Conservation (phyloP, 176 grass and related monocot genomes). For the Cymbopogon citratus region DNA sequence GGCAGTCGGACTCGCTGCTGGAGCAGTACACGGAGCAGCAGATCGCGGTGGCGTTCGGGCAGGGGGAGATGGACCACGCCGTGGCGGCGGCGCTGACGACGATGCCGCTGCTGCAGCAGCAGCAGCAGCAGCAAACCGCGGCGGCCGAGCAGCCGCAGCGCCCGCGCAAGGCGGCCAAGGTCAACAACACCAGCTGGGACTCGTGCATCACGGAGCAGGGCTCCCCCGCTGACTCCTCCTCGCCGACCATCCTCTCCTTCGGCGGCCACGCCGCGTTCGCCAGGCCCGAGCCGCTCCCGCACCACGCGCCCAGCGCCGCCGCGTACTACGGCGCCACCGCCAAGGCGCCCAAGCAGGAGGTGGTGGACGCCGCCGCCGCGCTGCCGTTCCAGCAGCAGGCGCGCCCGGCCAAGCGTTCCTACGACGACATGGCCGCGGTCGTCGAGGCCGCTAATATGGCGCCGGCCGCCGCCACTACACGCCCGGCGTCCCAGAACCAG, state of each 20-base stretch:
- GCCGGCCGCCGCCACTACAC: constrained; percentile 6
- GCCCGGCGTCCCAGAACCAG: constrained; percentile 58
- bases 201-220: constrained; percentile 90
- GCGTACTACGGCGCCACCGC: constrained; percentile 17
- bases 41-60: constrained; percentile 62
- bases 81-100: not conserved
- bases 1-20: constrained; percentile 59
- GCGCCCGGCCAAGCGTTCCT: constrained; percentile 47
- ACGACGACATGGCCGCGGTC: constrained; percentile 41
- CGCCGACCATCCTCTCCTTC: constrained; percentile 89
- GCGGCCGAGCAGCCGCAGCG: constrained; percentile 23
- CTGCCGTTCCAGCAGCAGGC: not conserved
- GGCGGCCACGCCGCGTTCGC: constrained; percentile 32
- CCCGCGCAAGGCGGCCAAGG: constrained; percentile 48
- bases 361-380: constrained; percentile 31
- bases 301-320: constrained; percentile 1
- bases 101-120: not conserved
- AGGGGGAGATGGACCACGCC: constrained; percentile 37
- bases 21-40: constrained; percentile 74
- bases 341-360: constrained; percentile 57
- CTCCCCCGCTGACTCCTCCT: constrained; percentile 51
- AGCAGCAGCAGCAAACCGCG: too few species aligned
- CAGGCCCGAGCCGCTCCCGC: not conserved
- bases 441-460: not conserved
- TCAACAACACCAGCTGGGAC: constrained; percentile 68